Base-by-base conservation (phyloP, 108 stramenopile genomes). In the Skeletonema menzelii region DNA sequence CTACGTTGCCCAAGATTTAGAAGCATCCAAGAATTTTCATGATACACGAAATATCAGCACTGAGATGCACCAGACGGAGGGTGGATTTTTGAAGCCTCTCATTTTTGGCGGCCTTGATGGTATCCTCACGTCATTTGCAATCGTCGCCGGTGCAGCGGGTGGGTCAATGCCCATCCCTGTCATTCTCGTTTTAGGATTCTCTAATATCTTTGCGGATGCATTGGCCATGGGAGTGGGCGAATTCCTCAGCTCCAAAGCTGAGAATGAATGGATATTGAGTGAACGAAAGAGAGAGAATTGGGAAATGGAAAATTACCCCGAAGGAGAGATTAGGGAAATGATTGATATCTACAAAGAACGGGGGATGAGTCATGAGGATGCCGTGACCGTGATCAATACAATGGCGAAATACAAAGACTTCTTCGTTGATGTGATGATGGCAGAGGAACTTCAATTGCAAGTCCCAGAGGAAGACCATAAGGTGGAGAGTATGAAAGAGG, bases 91-190 rank as follows among this genome's bases (percentile, higher is more conserved):
- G 58, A 93, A 93, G 67, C 91, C 94, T 4, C 65, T 95, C 34
- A 97, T 99, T 46, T 99, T 99, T 79, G 99, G 99, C 37, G 99
- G 99, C 31, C 86, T 98, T 34, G 99, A 99, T 73, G 99, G 99
- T 2, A 97, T 99, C 66, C 80, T 99, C 53, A 98, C 99, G 17
- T 92, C 95, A 22, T 98, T 99, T 70, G 97, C 97, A 56, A 97
- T 99, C 72, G 96, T 99, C 11, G 93, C 97, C n/a, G 98, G 96
- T 11, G 95, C 97, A 8, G 95, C 97, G 4, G 98, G 98, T 20
- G 97, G 97, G 0, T 78, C 80, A 8, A 72, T 98, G 66, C 70
- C 86, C 65, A 56, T 86, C 1, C 77, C 82, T 20, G 96, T 97
- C 8, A 92, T 99, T 17, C 85, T 99, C n/a, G 87, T 98, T 63